Evolutionary conservation across 371 early-diverging fungal species (phyloP), one percentile per base, ranked within the genome.

Genomic region (Actinomortierella ambigua): DNA sequence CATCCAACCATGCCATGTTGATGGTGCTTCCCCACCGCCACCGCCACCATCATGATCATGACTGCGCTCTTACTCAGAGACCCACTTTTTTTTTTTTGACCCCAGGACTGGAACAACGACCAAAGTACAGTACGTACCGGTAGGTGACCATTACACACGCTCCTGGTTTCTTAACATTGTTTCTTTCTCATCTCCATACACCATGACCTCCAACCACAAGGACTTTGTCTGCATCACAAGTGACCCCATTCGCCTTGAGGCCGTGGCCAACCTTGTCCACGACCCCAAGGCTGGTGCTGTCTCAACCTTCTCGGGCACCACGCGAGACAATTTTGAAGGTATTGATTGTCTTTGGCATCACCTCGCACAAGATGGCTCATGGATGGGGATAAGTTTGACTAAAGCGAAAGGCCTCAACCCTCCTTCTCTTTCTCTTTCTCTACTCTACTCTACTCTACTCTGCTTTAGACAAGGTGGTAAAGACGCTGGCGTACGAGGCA

Each of bases 251-350:
- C 58, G 71, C 17, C 68, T 86, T 15, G 85, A 85, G 58, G 56
- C 65, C 17, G 61, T 87, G 28, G 68, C 81, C 9, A 61, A 78
- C n/a, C 69, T 77, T 11, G 90, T 90, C 14, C 80, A 85, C 9
- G 86, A 85, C 66, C 83, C 88, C 51, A 69, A 76, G 1, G 91
- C 92, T 11, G 96, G 96, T 17, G 96, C 95, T 14, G 89, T 94
- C 29, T 82, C 88, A 1, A 89, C 91, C 0, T 95, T 95, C 68
- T 82, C 86, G 8, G 96, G 96, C 18, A 94, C 92, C 0, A 95
- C 96, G 0, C 82, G 96, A 22, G 81, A 91, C 67, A 84, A 81
- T 40, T 95, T 94, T 76, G 79, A 90, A 75, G 93, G 95, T 89
- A 70, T 54, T 47, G 11, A 14, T 14, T 9, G 26, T 22, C 43